Evolutionary conservation across 257 asterid species (phyloP).

Genomic region (Mitragyna speciosa): DNA sequence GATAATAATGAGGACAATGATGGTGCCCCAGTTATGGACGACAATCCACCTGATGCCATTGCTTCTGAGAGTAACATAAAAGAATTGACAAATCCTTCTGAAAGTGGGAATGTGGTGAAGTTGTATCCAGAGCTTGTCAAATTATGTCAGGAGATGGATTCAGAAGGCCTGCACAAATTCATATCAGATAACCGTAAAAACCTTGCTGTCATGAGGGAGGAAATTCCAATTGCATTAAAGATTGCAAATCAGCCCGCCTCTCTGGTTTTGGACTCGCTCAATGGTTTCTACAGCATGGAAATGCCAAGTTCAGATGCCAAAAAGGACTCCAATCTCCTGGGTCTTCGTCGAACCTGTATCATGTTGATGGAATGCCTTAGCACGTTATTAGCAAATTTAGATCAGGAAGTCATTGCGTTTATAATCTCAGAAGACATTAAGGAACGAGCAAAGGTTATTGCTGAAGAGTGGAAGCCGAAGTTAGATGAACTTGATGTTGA

Average conservation of each 20-base stretch:
- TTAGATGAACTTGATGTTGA: slow-evolving; percentile 84
- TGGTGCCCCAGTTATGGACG: slow-evolving; percentile 37
- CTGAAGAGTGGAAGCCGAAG: slow-evolving; percentile 95
- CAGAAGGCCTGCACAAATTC: slow-evolving; percentile 88
- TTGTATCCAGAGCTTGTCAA: slow-evolving; percentile 76
- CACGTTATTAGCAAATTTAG: slow-evolving; percentile 48
- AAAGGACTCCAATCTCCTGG: slow-evolving; percentile 79
- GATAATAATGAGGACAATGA: slow-evolving; percentile 37
- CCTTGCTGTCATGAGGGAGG: slow-evolving; percentile 78
- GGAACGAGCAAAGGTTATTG: slow-evolving; percentile 80
- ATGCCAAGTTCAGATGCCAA: slow-evolving; percentile 58
- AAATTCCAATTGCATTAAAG: slow-evolving; percentile 75
- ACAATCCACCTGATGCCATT: slow-evolving; percentile 36
- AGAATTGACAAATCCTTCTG: slow-evolving; percentile 36
- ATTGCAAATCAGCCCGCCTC: slow-evolving; percentile 81
- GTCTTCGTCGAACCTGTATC: slow-evolving; percentile 90
- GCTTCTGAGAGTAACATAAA: slow-evolving; percentile 31
- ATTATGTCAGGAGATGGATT: slow-evolving; percentile 79
- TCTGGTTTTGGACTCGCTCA: slow-evolving; percentile 79
- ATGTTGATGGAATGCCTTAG: slow-evolving; percentile 97
- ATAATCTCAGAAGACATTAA: slow-evolving; percentile 56
- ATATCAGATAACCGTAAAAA: slow-evolving; percentile 94
- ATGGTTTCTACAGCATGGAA: slow-evolving; percentile 71
- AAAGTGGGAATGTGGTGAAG: slow-evolving; percentile 48
- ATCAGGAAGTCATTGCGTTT: slow-evolving; percentile 35